These are phyloP conservation scores for Mycena leptocephala DNA, from an alignment of 768 basidiomycete species.

Conservation along the genomic window DNA sequence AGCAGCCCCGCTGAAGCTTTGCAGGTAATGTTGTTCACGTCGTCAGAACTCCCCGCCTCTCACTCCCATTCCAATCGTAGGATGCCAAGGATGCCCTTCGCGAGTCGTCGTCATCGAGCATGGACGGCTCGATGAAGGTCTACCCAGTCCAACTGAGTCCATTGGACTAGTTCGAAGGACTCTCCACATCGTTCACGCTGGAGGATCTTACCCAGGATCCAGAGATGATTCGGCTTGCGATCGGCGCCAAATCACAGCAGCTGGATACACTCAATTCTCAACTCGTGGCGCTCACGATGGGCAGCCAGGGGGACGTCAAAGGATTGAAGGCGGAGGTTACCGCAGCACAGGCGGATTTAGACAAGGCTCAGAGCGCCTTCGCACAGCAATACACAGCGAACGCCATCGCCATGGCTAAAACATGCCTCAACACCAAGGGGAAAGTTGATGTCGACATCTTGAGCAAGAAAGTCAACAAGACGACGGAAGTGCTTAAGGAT, in stretches of 20 bases:
- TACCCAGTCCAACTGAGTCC: too few relatives aligned
- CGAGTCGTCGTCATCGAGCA: too few relatives aligned
- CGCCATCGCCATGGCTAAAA: slow-evolving; percentile 41
- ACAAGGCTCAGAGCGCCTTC: slow-evolving; percentile 34
- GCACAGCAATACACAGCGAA: slow-evolving; percentile 38
- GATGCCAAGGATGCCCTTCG: too few relatives aligned
- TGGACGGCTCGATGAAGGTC: too few relatives aligned
- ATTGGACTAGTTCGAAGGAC: too few relatives aligned
- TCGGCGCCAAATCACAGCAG: slow-evolving; percentile 40
- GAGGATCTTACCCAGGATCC: too few relatives aligned
- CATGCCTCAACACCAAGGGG: slow-evolving; percentile 33
- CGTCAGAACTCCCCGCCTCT: too few relatives aligned
- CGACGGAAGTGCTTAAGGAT: background rate
- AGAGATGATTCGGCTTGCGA: too few relatives aligned
- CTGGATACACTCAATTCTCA: slow-evolving; percentile 43
- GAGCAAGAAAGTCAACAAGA: background rate
- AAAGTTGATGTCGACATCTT: slow-evolving; percentile 16
- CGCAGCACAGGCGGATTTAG: slow-evolving; percentile 30
- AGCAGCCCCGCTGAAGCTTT: too few relatives aligned
- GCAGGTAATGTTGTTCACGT: too few relatives aligned
- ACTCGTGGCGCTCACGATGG: slow-evolving; percentile 36
- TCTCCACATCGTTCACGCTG: too few relatives aligned
- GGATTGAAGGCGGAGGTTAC: slow-evolving; percentile 36
- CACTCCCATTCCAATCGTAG: too few relatives aligned
- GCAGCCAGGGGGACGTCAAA: slow-evolving; percentile 30